Evolutionary conservation across 495 filamentous ascomycete species (phyloP), one percentile per base, ranked within the genome.

Genomic region (Copromyces sp.): DNA sequence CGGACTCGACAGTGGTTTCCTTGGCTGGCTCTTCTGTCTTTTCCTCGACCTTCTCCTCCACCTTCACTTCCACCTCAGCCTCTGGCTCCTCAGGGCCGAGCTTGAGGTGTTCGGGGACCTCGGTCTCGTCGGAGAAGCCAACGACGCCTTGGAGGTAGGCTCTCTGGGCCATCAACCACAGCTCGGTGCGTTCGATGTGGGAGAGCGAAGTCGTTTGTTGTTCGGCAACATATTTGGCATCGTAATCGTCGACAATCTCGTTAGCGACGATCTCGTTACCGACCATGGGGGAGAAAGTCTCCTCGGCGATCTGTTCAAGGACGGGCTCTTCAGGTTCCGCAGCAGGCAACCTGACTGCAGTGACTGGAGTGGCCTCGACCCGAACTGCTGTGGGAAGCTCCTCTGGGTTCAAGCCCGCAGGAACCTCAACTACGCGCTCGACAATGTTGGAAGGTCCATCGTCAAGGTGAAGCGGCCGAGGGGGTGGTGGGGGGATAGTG

Each of bases 91-190:
- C 71, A 61, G 7, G 2, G 24, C 53, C 53, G 24, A 32, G 24
- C 53, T 61, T 61, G 35, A 68, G 14, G 16, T 68, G 73, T 65
- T 69, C 75, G 45, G 75, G 75, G 69, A 75, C 74, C 72, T 81
- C 79, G 40, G 69, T 44, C 14, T 82, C 80, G 32, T 78, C 71
- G 1, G 77, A 78, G 69, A 80, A 75, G 47, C 91, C 90, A 69
- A 88, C 89, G n/a, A 95, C 84, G 9, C 91, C 90, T 29, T 90
- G 81, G 73, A 95, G 88, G 74, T 95, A 95, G 24, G 87, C 82
- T n/a, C 86, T 89, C 78, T 97, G 94, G 9, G 91, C 90, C 73
- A 85, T 81, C 39, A 97, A 86, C 94, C 94, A 97, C 68, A 92
- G 81, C 76, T 89, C 89, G 32, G 94, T 97, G 65, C 93, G 87